These are phyloP conservation scores for Scutellaria barbata DNA, from an alignment of 257 asterid species.

Conservation along the genomic window DNA sequence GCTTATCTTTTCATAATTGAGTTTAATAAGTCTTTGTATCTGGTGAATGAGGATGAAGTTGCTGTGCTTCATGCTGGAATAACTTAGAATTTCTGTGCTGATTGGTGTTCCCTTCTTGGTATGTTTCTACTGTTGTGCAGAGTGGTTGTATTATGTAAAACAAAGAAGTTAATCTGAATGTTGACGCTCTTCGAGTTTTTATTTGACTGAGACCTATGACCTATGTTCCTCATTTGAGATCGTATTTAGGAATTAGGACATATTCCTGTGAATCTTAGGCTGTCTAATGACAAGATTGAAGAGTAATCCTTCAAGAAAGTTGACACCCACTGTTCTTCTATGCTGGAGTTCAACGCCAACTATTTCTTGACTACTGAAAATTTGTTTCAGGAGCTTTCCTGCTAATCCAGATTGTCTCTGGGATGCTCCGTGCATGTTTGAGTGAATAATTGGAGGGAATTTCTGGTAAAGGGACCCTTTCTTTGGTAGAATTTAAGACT, in stretches of 20 bases:
- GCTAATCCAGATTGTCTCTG: constrained; percentile 23
- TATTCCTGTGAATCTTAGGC: constrained; percentile 27
- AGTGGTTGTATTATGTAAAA: constrained; percentile 2
- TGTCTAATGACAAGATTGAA: constrained; percentile 29
- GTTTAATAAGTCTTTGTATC: constrained; percentile 19
- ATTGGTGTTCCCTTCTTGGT: constrained; percentile 8
- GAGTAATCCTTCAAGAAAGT: constrained; percentile 4
- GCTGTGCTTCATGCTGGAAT: constrained; percentile 2
- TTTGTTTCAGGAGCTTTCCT: constrained; percentile 2
- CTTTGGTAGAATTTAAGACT: constrained; percentile 11
- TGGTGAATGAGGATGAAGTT: constrained; percentile 21
- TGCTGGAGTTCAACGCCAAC: constrained; percentile 7
- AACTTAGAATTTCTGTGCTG: constrained; percentile 12
- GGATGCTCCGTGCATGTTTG: not conserved
- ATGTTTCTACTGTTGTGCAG: constrained; percentile 2
- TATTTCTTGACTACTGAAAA: not conserved
- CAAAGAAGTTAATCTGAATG: not conserved
- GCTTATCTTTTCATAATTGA: constrained; percentile 1
- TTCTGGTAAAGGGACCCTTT: constrained; percentile 13
- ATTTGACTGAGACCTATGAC: constrained; percentile 4
- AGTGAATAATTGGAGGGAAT: constrained; percentile 25
- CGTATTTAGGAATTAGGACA: constrained; percentile 10
- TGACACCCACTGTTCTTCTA: constrained; percentile 11
- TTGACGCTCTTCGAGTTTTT: constrained; percentile 16
- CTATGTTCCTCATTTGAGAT: constrained; percentile 20